These are phyloP conservation scores for Leccinum ochraceum DNA, from an alignment of 768 basidiomycete genomes.

Conservation along the genomic window DNA sequence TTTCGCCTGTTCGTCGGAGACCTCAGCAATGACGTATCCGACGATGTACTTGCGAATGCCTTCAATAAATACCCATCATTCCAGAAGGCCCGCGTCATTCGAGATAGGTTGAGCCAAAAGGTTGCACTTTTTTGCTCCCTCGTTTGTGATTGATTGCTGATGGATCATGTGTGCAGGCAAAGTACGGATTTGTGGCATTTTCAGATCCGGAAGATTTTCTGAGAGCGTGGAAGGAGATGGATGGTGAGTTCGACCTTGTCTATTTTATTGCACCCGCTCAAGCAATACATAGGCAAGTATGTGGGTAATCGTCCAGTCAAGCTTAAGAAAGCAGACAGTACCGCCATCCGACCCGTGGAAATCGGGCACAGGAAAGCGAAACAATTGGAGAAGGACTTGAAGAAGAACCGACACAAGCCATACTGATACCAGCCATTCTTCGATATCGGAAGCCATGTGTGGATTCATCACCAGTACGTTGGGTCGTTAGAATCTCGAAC, in stretches of 20 bases:
- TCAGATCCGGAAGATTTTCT: slow-evolving; percentile 98
- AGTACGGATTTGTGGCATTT: slow-evolving; percentile 96
- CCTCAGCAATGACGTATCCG: slow-evolving; percentile 96
- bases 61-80: slow-evolving; percentile 94
- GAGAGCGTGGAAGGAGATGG: slow-evolving; percentile 99
- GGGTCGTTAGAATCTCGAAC: slow-evolving; percentile 22
- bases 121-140: slow-evolving; percentile 37
- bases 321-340: slow-evolving; percentile 90
- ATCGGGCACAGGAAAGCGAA: slow-evolving; percentile 93
- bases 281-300: slow-evolving; percentile 74
- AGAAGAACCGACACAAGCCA: slow-evolving; percentile 87
- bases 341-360: slow-evolving; percentile 84
- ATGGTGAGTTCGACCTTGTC: slow-evolving; percentile 57
- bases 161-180: slow-evolving; percentile 57
- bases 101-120: slow-evolving; percentile 93
- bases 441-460: background rate
- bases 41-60: slow-evolving; percentile 89
- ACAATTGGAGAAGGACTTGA: slow-evolving; percentile 85
- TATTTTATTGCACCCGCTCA: slow-evolving; percentile 4
- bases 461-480: slow-evolving; percentile 31
- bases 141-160: slow-evolving; percentile 1
- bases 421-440: slow-evolving; percentile 47
- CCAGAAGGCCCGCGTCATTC: slow-evolving; percentile 92
- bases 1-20: slow-evolving; percentile 98
- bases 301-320: slow-evolving; percentile 98